Evolutionary conservation across 2,329 filamentous ascomycete genomes (phyloP).

Genomic region (Bertia moriformis): DNA sequence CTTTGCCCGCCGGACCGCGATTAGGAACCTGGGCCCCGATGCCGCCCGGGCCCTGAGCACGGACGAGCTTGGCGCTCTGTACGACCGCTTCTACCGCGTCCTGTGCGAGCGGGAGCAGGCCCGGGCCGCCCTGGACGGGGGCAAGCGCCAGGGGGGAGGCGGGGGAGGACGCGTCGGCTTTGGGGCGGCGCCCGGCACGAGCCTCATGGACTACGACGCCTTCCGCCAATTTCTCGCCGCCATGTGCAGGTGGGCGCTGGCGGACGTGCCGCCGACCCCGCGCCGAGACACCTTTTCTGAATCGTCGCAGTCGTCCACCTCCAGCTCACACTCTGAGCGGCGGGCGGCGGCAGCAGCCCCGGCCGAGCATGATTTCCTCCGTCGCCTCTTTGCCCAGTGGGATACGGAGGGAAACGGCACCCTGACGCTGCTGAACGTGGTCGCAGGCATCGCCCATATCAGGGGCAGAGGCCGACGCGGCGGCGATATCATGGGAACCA

Average conservation of each 20-base stretch:
- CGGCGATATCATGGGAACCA: conserved; percentile 91
- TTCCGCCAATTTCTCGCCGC: conserved; percentile 87
- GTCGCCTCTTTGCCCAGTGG: conserved; percentile 76
- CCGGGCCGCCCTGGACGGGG: conserved; percentile 53
- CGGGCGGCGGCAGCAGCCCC: conserved; percentile 23
- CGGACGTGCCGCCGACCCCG: too few relatives aligned
- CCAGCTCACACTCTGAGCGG: background rate
- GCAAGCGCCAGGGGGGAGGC: conserved; percentile 22
- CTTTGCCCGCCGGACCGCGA: conserved; percentile 91
- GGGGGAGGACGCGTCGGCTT: conserved; percentile 79
- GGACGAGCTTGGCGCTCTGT: conserved; percentile 77
- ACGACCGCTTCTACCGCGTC: conserved; percentile 85
- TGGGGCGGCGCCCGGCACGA: conserved; percentile 76
- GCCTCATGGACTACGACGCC: conserved; percentile 91
- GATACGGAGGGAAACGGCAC: conserved; percentile 64
- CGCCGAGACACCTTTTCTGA: too few relatives aligned
- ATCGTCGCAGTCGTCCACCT: conserved; percentile 35
- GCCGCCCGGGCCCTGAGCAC: conserved; percentile 76
- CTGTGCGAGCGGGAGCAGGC: conserved; percentile 85
- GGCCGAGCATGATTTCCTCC: conserved; percentile 89
- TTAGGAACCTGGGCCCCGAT: conserved; percentile 86
- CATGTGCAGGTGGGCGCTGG: conserved; percentile 84
- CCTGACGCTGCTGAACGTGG: conserved; percentile 82
- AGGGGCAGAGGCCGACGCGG: conserved; percentile 86
- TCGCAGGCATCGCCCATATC: conserved; percentile 75